Evolutionary conservation across 1,139 yeast genomes (phyloP).

Genomic region (Blastobotrys indianensis): DNA sequence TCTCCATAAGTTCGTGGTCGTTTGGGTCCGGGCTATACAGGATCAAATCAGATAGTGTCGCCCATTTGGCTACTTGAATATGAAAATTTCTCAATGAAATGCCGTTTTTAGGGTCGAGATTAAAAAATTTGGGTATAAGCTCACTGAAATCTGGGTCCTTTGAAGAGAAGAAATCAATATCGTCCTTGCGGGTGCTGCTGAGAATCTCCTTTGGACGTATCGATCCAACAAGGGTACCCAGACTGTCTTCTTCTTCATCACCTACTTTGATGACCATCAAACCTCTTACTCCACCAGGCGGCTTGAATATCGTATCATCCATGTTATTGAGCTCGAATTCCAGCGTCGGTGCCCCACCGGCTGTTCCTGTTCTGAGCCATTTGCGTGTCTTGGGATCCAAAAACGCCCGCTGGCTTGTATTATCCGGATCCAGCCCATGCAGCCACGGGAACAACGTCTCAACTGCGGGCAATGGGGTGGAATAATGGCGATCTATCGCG

Average conservation of each 20-base stretch:
- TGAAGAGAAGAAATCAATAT: not conserved
- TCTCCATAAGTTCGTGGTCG: slow-evolving; percentile 19
- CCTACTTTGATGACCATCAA: slow-evolving; percentile 36
- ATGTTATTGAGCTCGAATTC: slow-evolving; percentile 8
- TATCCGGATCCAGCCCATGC: slow-evolving; percentile 51
- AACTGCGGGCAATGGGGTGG: slow-evolving; percentile 59
- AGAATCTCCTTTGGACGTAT: slow-evolving; percentile 57
- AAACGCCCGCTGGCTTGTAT: slow-evolving; percentile 31
- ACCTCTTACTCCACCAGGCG: slow-evolving; percentile 27
- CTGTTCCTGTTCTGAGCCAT: slow-evolving; percentile 14
- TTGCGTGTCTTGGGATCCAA: slow-evolving; percentile 26
- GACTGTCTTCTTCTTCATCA: slow-evolving; percentile 32
- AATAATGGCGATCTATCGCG: slow-evolving; percentile 30
- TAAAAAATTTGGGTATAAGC: slow-evolving; percentile 34
- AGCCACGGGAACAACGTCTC: slow-evolving; percentile 81
- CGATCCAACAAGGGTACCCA: slow-evolving; percentile 55
- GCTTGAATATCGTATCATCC: slow-evolving; percentile 12
- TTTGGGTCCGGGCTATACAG: slow-evolving; percentile 48
- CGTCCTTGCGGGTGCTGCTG: slow-evolving; percentile 2
- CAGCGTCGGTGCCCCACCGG: not conserved
- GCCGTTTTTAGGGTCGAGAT: slow-evolving; percentile 54
- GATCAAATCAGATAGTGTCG: slow-evolving; percentile 61
- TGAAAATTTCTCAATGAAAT: slow-evolving; percentile 70
- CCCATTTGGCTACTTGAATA: slow-evolving; percentile 66
- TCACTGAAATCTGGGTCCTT: slow-evolving; percentile 3